Percentiles rank a stretch among this genome's conserved stretches.
These are phyloP conservation scores for Clarireedia paspali DNA, from an alignment of 2,329 filamentous ascomycete genomes.

Conservation along the genomic window DNA sequence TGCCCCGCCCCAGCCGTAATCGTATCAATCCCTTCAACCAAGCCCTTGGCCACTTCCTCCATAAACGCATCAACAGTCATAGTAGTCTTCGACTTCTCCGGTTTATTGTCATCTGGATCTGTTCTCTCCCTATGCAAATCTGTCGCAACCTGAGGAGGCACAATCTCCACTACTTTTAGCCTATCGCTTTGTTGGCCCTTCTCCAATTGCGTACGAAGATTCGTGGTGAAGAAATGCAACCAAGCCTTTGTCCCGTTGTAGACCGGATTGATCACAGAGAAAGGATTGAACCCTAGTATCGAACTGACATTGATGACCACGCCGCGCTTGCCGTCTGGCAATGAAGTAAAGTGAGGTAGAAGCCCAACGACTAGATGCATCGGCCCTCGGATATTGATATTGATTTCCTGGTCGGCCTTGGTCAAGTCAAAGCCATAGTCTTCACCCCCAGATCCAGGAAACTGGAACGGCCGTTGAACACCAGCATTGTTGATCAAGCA, in stretches of 20 bases:
- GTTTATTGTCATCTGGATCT: constrained; percentile 52
- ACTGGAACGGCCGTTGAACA: constrained; percentile 45
- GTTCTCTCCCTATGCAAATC: constrained; percentile 47
- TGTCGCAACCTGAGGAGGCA: constrained; percentile 39
- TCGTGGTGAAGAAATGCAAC: constrained; percentile 50
- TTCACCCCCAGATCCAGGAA: constrained; percentile 18
- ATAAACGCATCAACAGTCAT: constrained; percentile 48
- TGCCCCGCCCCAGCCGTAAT: constrained; percentile 39
- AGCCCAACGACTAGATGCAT: constrained; percentile 46
- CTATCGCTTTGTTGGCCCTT: constrained; percentile 31
- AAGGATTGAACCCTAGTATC: constrained; percentile 44
- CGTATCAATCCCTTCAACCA: constrained; percentile 40
- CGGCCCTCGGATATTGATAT: constrained; percentile 50
- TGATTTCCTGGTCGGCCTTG: constrained; percentile 48
- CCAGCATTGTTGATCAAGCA: constrained; percentile 54
- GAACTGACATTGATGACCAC: constrained; percentile 46
- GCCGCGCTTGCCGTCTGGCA: constrained; percentile 27
- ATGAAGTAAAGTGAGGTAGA: constrained; percentile 39
- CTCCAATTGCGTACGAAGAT: constrained; percentile 42
- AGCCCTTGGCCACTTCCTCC: constrained; percentile 36
- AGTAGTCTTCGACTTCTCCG: constrained; percentile 40
- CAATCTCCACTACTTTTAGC: constrained; percentile 28
- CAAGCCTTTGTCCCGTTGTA: constrained; percentile 54
- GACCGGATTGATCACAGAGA: constrained; percentile 46
- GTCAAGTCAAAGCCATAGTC: constrained; percentile 35